These are phyloP conservation scores for Aspergillus tanneri DNA, from an alignment of 2,329 filamentous ascomycete genomes.

Conservation along the genomic window DNA sequence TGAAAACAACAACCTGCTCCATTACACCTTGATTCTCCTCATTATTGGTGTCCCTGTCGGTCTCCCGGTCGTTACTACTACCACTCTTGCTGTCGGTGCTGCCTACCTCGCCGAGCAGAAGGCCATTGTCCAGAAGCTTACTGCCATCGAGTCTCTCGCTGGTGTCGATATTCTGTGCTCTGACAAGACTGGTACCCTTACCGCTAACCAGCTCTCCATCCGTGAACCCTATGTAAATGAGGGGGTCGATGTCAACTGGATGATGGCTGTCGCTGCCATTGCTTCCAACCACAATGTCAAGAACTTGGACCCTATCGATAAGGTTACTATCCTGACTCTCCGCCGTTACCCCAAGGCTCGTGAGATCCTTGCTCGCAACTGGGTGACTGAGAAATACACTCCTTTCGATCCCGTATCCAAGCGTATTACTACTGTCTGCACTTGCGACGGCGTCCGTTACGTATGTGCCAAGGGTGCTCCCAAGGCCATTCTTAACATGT, in stretches of 20 bases:
- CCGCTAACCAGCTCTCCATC: constrained; percentile 64
- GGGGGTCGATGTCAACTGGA: constrained; percentile 77
- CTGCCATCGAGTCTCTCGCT: constrained; percentile 72
- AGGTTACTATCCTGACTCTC: constrained; percentile 73
- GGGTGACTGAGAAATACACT: constrained; percentile 75
- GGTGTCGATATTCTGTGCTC: constrained; percentile 77
- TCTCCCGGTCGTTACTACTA: constrained; percentile 76
- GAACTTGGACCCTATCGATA: constrained; percentile 76
- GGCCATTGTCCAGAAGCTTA: constrained; percentile 77
- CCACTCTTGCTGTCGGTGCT: constrained; percentile 72
- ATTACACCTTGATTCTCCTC: constrained; percentile 68
- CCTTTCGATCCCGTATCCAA: constrained; percentile 73
- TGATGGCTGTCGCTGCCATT: constrained; percentile 77
- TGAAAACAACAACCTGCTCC: constrained; percentile 63
- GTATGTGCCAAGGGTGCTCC: constrained; percentile 75
- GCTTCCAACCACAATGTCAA: constrained; percentile 77
- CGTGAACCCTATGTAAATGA: constrained; percentile 75
- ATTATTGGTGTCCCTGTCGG: constrained; percentile 78
- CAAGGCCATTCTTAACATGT: constrained; percentile 70
- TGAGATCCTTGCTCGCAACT: constrained; percentile 71
- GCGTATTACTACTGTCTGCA: constrained; percentile 70
- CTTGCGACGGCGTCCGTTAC: constrained; percentile 68
- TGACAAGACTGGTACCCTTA: constrained; percentile 75
- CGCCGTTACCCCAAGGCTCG: constrained; percentile 75
- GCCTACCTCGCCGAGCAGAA: constrained; percentile 75